These are phyloP conservation scores for Hansenula lynferdii DNA, from an alignment of 1,139 yeast genomes.

Conservation along the genomic window DNA sequence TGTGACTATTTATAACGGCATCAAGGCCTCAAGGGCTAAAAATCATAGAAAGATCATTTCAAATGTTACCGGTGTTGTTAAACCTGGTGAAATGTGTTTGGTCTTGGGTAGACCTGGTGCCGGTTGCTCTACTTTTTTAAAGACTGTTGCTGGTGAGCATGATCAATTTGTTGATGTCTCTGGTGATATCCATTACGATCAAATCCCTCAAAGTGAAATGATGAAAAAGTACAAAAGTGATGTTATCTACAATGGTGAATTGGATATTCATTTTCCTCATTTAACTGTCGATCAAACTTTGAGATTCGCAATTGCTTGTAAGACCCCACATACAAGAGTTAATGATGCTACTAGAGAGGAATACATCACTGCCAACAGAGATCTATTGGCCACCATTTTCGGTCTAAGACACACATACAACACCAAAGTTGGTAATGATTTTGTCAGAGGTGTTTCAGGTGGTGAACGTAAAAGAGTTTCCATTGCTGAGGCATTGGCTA, in stretches of 20 bases:
- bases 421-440: slow-evolving; percentile 69
- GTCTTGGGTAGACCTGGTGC: slow-evolving; percentile 55
- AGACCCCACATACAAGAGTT: slow-evolving; percentile 36
- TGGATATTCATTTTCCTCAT: slow-evolving; percentile 51
- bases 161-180: slow-evolving; percentile 30
- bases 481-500: slow-evolving; percentile 55
- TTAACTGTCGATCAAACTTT: slow-evolving; percentile 48
- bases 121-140: slow-evolving; percentile 45
- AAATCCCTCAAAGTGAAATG: slow-evolving; percentile 44
- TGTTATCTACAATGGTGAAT: slow-evolving; percentile 47
- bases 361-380: slow-evolving; percentile 45
- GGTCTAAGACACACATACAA: slow-evolving; percentile 63
- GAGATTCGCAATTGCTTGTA: slow-evolving; percentile 33
- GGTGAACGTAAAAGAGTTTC: slow-evolving; percentile 85
- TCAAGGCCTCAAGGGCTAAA: slow-evolving; percentile 19
- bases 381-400: slow-evolving; percentile 45
- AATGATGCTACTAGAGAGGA: slow-evolving; percentile 33
- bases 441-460: slow-evolving; percentile 76
- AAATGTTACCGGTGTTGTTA: slow-evolving; percentile 37
- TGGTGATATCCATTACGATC: slow-evolving; percentile 41
- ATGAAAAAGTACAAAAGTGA: slow-evolving; percentile 41
- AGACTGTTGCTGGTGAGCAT: slow-evolving; percentile 34
- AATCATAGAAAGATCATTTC: slow-evolving; percentile 32
- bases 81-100: slow-evolving; percentile 48
- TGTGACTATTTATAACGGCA: slow-evolving; percentile 20